Evolutionary conservation across 768 basidiomycete species (phyloP).

Genomic region (Kwoniella sp.): DNA sequence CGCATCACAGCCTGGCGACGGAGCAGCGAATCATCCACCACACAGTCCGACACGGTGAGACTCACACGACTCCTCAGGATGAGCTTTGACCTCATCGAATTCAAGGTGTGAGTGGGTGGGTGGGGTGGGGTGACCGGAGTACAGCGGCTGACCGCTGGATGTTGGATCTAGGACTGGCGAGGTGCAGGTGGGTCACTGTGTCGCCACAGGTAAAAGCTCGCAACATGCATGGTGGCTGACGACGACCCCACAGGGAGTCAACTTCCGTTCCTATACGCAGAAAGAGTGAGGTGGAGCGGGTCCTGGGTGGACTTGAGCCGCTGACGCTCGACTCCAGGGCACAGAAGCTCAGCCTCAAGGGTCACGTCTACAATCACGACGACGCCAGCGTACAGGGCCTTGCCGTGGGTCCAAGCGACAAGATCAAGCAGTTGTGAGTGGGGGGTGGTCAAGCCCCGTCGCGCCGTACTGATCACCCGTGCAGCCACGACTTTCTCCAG

Average conservation of each 20-base stretch:
- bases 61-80: constrained; percentile 2
- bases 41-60: constrained; percentile 5
- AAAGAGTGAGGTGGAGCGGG: constrained; percentile 22
- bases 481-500: constrained; percentile 19
- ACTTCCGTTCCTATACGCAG: constrained; percentile 34
- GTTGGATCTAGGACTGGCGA: constrained; percentile 25
- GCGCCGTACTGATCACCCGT: neutral
- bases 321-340: constrained; percentile 19
- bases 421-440: constrained; percentile 40
- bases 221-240: too few relatives aligned
- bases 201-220: neutral
- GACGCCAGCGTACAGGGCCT: constrained; percentile 44
- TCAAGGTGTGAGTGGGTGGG: constrained; percentile 42
- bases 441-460: neutral
- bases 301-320: neutral
- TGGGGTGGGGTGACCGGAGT: neutral
- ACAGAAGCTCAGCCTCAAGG: constrained; percentile 31
- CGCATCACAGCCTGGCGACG: too few relatives aligned
- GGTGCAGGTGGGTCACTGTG: constrained; percentile 25
- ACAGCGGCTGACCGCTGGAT: neutral
- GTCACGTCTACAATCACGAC: constrained; percentile 44
- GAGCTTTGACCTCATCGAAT: constrained; percentile 31
- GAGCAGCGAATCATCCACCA: neutral
- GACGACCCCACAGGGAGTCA: constrained; percentile 34
- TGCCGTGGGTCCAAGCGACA: constrained; percentile 31